Percentiles rank a stretch among this genome's conserved stretches.
These are phyloP conservation scores for Allium sativum DNA, from an alignment of 106 monocot genomes.

Conservation along the genomic window DNA sequence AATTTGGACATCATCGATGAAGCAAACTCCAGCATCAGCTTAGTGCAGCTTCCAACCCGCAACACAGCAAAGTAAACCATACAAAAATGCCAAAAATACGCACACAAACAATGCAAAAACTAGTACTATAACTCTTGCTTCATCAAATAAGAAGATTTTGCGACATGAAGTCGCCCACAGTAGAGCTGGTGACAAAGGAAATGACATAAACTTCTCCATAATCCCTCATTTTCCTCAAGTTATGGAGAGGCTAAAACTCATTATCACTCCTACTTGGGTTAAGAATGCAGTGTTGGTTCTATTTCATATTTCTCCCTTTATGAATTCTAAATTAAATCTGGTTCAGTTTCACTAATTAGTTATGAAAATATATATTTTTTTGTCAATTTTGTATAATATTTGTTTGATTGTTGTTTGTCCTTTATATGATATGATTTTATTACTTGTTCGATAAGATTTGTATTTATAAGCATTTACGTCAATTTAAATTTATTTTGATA, in stretches of 20 bases:
- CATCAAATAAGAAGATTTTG: slow-evolving; percentile 42
- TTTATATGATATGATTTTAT: too few species aligned
- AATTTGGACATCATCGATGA: slow-evolving; percentile 49
- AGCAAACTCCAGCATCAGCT: slow-evolving; percentile 9
- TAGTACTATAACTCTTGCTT: slow-evolving; percentile 12
- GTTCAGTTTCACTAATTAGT: too few species aligned
- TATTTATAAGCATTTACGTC: too few species aligned
- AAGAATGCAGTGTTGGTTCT: slow-evolving; percentile 45
- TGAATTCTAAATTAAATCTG: slow-evolving; percentile 7
- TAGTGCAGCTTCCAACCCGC: background rate
- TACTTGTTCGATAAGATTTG: too few species aligned
- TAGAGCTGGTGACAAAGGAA: slow-evolving; percentile 89
- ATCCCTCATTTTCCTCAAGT: slow-evolving; percentile 72
- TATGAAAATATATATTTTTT: too few species aligned
- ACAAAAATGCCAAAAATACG: slow-evolving; percentile 1
- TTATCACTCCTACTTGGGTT: slow-evolving; percentile 77
- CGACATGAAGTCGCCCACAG: slow-evolving; percentile 85
- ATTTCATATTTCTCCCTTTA: slow-evolving; percentile 29
- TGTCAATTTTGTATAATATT: too few species aligned
- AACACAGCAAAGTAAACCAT: slow-evolving; percentile 1
- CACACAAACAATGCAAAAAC: background rate
- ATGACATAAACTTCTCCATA: slow-evolving; percentile 88
- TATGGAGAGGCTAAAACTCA: slow-evolving; percentile 40
- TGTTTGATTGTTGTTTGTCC: too few species aligned
- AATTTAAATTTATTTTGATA: too few species aligned